phyloP scores from a whole-genome alignment of 306 rosid genomes.

The Cajanus cajan region DNA sequence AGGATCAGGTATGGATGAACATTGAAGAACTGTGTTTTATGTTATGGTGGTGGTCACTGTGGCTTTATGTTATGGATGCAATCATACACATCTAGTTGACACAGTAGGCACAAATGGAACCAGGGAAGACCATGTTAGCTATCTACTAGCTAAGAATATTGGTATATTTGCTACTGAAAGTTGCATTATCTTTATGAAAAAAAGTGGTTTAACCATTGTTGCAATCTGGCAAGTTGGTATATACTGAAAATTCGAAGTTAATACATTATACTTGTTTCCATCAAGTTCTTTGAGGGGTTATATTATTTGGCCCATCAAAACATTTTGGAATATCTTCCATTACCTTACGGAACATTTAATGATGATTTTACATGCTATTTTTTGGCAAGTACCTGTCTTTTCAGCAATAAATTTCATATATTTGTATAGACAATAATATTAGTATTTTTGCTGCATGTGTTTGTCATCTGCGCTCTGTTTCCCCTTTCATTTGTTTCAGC shows the following conservation, averaged over 20 bases:
- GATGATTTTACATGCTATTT: neutral
- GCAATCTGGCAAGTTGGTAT: neutral
- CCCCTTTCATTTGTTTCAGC: neutral
- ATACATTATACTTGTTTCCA: neutral
- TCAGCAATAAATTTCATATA: neutral
- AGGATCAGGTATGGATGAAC: slow-evolving; percentile 69
- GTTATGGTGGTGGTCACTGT: neutral
- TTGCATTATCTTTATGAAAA: neutral
- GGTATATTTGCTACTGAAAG: slow-evolving; percentile 1
- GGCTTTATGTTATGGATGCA: slow-evolving; percentile 12
- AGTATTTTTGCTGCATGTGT: neutral
- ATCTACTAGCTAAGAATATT: neutral
- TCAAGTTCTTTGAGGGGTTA: neutral
- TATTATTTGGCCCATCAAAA: neutral
- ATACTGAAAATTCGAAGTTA: neutral
- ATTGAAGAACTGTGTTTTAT: slow-evolving; percentile 11
- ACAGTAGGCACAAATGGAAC: neutral
- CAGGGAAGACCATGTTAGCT: neutral
- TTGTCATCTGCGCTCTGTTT: neutral
- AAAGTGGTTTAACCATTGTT: neutral
- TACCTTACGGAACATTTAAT: neutral
- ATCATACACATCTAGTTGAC: slow-evolving; percentile 1
- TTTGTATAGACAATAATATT: neutral
- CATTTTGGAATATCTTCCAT: slow-evolving; percentile 13
- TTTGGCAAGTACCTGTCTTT: neutral